Base-by-base conservation (phyloP, 495 filamentous ascomycete species). In the Bathelium albidoporum region DNA sequence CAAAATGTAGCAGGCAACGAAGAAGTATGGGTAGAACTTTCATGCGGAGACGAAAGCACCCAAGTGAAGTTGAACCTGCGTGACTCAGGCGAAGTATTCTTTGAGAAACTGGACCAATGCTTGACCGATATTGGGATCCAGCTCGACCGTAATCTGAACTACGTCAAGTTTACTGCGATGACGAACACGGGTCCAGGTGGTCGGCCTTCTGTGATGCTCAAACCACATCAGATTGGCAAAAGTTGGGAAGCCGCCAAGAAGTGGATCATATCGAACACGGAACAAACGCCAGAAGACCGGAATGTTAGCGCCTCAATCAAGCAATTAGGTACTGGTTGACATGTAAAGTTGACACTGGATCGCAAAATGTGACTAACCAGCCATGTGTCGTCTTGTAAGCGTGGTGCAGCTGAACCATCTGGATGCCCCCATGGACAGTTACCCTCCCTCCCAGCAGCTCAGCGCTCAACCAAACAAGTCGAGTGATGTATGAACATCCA, bases 261-360 rank as follows among this genome's bases (percentile, higher is more conserved):
- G 43, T 49, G 43, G 43, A 49, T 49, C n/a, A 49, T 49, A 49
- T 49, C 43, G 18, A 49, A 49, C 43, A 49, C 43, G 43, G 43
- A 49, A 49, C 43, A 49, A 18, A 49, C 43, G 43, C 43, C 43
- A 49, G 43, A 49, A 49, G 43, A 20, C n/a, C 43, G 43, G 20
- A 49, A n/a, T 49, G 9, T 49, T 18, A 49, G n/a, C 43, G 43
- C 43, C 43, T 9, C 5, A n/a, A 49, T 49, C 43, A 49, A n/a
- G 43, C 43, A 49, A 49, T 11, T 7, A 49, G 43, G 20, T 49
- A 18, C 43, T 49, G 43, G 43, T 9, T 49, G 18, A 49, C n/a
- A 49, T 49, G 43, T 49, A 49, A 49, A 18, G 18, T 20, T 20
- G 11, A 49, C 10, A 49, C n/a, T 49, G 43, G 43, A 49, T 49